Conservation (phyloP, 805 yeast genomes). For the Ogataea zsoltii region DNA sequence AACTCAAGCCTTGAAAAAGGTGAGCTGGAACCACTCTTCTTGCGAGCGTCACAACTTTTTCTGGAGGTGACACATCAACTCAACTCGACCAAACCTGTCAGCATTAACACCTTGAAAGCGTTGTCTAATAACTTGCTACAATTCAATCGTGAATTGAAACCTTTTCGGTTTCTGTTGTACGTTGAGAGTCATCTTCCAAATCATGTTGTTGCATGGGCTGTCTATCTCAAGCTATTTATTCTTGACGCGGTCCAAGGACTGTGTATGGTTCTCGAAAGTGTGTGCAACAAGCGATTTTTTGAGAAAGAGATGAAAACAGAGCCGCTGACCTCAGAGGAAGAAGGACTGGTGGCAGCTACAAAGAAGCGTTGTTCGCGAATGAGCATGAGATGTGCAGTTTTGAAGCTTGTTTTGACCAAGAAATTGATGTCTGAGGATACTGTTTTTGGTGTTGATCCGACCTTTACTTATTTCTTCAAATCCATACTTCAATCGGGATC, state of each 20-base stretch:
- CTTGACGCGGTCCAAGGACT: constrained; percentile 10
- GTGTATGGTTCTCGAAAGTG: constrained; percentile 2
- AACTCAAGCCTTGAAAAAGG: neutral
- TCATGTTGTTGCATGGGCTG: constrained; percentile 8
- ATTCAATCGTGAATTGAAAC: constrained; percentile 4
- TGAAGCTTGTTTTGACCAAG: constrained; percentile 3
- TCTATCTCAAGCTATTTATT: constrained; percentile 7
- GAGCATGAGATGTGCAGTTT: constrained; percentile 6
- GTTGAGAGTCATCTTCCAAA: neutral
- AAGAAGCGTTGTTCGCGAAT: too few relatives aligned
- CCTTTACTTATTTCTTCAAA: constrained; percentile 11
- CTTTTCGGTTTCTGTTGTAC: constrained; percentile 7
- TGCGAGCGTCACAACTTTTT: neutral
- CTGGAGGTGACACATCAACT: constrained; percentile 3
- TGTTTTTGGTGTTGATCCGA: constrained; percentile 6
- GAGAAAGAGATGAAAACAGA: constrained; percentile 6
- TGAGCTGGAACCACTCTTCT: constrained; percentile 2
- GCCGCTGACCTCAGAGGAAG: constrained; percentile 8
- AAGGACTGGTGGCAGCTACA: neutral
- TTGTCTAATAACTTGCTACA: constrained; percentile 1
- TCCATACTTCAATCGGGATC: constrained; percentile 4
- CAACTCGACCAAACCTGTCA: constrained; percentile 5
- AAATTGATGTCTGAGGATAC: constrained; percentile 6
- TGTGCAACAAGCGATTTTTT: constrained; percentile 1
- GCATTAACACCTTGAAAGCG: neutral